These are phyloP conservation scores for Paraleonurus japonicus DNA, from an alignment of 257 asterid genomes.

Conservation along the genomic window DNA sequence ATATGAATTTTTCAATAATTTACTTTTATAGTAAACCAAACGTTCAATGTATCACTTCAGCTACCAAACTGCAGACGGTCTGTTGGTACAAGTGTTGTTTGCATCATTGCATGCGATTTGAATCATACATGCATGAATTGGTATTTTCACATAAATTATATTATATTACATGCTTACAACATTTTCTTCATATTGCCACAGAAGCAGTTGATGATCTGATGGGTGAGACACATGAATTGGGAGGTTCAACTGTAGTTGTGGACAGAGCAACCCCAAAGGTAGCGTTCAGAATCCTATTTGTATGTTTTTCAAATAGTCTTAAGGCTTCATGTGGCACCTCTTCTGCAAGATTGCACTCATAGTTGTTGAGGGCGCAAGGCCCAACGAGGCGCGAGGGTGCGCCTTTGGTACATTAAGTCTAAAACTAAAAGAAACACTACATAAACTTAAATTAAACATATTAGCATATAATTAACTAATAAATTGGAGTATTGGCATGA, in stretches of 20 bases:
- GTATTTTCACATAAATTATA: not conserved
- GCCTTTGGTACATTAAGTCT: no score
- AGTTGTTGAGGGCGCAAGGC: no score
- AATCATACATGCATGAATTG: constrained; percentile 8
- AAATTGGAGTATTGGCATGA: no score
- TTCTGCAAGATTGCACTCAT: constrained; percentile 8
- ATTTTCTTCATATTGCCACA: constrained; percentile 31
- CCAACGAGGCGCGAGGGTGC: no score
- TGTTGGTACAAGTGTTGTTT: not conserved
- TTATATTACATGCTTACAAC: not conserved
- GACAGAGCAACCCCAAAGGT: constrained; percentile 99
- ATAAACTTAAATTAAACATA: no score
- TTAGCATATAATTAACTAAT: no score
- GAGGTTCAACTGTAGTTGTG: constrained; percentile 90
- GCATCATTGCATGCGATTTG: constrained; percentile 14
- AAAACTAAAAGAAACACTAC: no score
- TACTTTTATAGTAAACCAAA: not conserved
- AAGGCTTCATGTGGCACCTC: not conserved
- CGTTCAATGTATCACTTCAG: not conserved
- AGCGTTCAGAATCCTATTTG: constrained; percentile 1
- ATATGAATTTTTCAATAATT: constrained; percentile 9
- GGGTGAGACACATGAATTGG: constrained; percentile 87
- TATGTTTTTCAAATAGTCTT: not conserved
- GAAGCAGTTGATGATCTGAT: constrained; percentile 97
- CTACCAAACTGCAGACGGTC: not conserved